A percentile compares a stretch with the other conserved stretches of the same genome.
Conservation (phyloP, 1,284 basidiomycete species). For the Trametes hirsuta region DNA sequence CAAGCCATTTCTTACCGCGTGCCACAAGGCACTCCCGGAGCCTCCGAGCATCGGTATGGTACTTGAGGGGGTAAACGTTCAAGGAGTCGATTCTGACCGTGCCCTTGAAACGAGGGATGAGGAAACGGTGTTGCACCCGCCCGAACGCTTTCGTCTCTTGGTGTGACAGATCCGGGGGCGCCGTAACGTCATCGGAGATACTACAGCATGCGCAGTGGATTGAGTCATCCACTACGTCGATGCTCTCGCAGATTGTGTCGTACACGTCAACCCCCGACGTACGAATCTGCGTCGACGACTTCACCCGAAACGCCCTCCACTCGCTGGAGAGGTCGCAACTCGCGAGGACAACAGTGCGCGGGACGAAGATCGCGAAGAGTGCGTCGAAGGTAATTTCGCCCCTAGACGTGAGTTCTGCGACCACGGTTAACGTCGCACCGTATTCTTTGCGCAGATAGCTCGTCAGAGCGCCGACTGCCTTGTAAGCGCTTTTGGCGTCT, state of each 20-base stretch:
- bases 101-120: constrained; percentile 47
- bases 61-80: constrained; percentile 53
- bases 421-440: constrained; percentile 44
- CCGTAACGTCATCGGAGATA: neutral
- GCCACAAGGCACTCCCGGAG: constrained; percentile 42
- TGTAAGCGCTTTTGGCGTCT: constrained; percentile 42
- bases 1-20: constrained; percentile 56
- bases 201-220: constrained; percentile 5
- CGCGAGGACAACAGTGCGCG: constrained; percentile 10
- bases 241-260: constrained; percentile 42
- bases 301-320: constrained; percentile 48
- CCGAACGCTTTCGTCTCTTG: constrained; percentile 40
- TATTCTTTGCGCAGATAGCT: constrained; percentile 52
- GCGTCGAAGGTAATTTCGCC: constrained; percentile 58
- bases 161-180: constrained; percentile 1
- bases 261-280: constrained; percentile 44
- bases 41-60: constrained; percentile 44
- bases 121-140: constrained; percentile 41
- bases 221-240: constrained; percentile 37
- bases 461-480: constrained; percentile 39
- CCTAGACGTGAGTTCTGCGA: constrained; percentile 50
- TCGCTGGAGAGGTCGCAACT: constrained; percentile 36
- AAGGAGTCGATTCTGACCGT: constrained; percentile 50
- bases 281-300: constrained; percentile 40
- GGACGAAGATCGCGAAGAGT: constrained; percentile 39